These are phyloP conservation scores for Phytophthora europaea DNA, from an alignment of 352 stramenopile genomes.

Conservation along the genomic window DNA sequence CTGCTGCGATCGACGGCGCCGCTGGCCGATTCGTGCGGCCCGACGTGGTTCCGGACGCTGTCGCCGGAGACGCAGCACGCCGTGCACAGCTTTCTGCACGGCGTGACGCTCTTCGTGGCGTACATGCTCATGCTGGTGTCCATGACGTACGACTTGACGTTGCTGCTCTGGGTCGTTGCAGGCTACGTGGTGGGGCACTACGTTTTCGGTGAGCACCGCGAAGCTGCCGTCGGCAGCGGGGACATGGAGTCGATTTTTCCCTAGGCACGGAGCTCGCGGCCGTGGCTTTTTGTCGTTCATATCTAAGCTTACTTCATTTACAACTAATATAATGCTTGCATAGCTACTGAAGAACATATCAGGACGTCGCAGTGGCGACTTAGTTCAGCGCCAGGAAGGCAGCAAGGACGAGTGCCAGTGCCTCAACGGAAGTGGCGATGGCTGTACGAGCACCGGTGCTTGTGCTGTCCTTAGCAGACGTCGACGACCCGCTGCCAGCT, in stretches of 20 bases:
- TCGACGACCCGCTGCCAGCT: conserved; percentile 11
- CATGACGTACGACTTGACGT: conserved; percentile 81
- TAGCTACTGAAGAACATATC: not conserved
- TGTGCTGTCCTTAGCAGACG: conserved; percentile 18
- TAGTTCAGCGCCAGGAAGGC: conserved; percentile 18
- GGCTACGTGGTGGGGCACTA: conserved; percentile 78
- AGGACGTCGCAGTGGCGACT: not conserved
- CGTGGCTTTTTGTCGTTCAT: conserved; percentile 15
- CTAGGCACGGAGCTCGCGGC: conserved; percentile 9
- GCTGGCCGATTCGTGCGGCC: conserved; percentile 47
- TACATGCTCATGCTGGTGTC: conserved; percentile 88
- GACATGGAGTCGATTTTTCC: conserved; percentile 43
- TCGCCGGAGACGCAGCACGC: conserved; percentile 60
- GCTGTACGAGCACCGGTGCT: conserved; percentile 3
- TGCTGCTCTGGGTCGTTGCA: conserved; percentile 63
- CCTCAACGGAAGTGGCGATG: not conserved
- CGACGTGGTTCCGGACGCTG: conserved; percentile 64
- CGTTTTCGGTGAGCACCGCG: conserved; percentile 71
- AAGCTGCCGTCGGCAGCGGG: conserved; percentile 37
- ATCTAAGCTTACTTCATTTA: conserved; percentile 6
- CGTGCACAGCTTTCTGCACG: conserved; percentile 65
- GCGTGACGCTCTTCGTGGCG: conserved; percentile 69
- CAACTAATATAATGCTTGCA: conserved; percentile 29
- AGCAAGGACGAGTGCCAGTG: conserved; percentile 8
- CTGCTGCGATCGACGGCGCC: conserved; percentile 54